A percentile compares a stretch with the other conserved stretches of the same genome.
phyloP scores from a whole-genome alignment of 495 filamentous ascomycete species.

The Peziza echinospora region DNA sequence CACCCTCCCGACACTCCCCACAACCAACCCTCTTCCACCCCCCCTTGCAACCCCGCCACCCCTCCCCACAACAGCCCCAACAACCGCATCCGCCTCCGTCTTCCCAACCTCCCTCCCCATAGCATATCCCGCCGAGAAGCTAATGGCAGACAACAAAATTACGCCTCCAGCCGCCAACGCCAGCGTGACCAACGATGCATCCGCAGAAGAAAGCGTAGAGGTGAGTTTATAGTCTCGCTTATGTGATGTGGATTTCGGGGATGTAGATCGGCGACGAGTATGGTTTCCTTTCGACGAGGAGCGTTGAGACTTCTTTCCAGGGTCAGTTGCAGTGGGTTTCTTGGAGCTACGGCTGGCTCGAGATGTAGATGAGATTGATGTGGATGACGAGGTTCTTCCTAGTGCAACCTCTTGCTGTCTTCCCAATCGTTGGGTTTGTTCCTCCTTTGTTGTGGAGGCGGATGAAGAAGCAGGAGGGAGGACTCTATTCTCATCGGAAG shows the following conservation, averaged over 20 bases:
- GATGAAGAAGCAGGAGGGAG: not conserved
- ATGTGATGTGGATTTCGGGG: too few species aligned
- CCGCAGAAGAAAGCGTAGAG: not conserved
- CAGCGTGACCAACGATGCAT: conserved; percentile 64
- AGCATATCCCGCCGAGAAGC: conserved; percentile 82
- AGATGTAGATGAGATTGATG: not conserved
- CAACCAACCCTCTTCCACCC: conserved; percentile 6
- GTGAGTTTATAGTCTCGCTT: not conserved
- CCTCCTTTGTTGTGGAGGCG: not conserved
- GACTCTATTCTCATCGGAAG: not conserved
- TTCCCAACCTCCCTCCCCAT: conserved; percentile 60
- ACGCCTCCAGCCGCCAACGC: conserved; percentile 81
- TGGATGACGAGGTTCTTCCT: not conserved
- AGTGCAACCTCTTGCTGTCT: too few species aligned
- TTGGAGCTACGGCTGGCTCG: not conserved
- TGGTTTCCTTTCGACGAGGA: not conserved
- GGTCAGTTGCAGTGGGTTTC: not conserved
- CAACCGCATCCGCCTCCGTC: conserved; percentile 7
- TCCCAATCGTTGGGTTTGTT: too few species aligned
- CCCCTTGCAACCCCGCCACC: conserved; percentile 4
- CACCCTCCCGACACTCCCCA: conserved; percentile 5
- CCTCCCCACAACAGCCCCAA: conserved; percentile 7
- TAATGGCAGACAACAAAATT: conserved; percentile 71
- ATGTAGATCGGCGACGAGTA: not conserved
- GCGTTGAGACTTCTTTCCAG: not conserved